Evolutionary conservation across 176 grass and related monocot species (phyloP).

Genomic region (Zea luxurians): DNA sequence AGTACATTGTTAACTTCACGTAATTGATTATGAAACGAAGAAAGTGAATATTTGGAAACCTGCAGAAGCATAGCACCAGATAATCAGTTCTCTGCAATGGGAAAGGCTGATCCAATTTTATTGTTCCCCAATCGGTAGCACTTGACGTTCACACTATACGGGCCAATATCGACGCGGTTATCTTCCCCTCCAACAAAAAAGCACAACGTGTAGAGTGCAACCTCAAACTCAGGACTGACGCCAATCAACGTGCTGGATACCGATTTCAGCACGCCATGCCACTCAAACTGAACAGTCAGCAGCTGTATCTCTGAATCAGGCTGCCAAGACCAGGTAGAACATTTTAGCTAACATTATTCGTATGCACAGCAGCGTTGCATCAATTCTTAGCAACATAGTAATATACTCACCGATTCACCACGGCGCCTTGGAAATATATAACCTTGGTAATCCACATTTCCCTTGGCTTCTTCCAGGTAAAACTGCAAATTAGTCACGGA

Average conservation of each 20-base stretch:
- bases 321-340: conserved; percentile 46
- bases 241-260: conserved; percentile 85
- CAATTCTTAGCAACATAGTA: not conserved
- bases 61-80: conserved; percentile 9
- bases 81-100: conserved; percentile 72
- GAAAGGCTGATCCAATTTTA: conserved; percentile 91
- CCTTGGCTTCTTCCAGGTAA: conserved; percentile 96
- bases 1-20: conserved; percentile 7
- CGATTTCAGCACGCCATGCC: conserved; percentile 91
- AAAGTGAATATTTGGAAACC: conserved; percentile 2
- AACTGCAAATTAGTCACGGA: conserved; percentile 66
- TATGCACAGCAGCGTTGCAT: conserved; percentile 2
- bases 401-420: conserved; percentile 60
- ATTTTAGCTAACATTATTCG: conserved; percentile 36
- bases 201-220: conserved; percentile 89
- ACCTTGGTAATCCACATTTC: conserved; percentile 86
- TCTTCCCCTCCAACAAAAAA: conserved; percentile 89
- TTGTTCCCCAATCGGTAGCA: conserved; percentile 81
- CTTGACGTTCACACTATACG: conserved; percentile 80
- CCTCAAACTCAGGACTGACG: conserved; percentile 94
- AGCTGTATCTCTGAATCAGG: conserved; percentile 89
- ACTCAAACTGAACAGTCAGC: conserved; percentile 85
- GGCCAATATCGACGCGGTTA: conserved; percentile 68
- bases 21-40: not conserved
- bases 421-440: conserved; percentile 84